Percentiles rank a stretch among this genome's conserved stretches.
Evolutionary conservation across 495 filamentous ascomycete genomes (phyloP).

Genomic region (Antarctomyces pellizariae): DNA sequence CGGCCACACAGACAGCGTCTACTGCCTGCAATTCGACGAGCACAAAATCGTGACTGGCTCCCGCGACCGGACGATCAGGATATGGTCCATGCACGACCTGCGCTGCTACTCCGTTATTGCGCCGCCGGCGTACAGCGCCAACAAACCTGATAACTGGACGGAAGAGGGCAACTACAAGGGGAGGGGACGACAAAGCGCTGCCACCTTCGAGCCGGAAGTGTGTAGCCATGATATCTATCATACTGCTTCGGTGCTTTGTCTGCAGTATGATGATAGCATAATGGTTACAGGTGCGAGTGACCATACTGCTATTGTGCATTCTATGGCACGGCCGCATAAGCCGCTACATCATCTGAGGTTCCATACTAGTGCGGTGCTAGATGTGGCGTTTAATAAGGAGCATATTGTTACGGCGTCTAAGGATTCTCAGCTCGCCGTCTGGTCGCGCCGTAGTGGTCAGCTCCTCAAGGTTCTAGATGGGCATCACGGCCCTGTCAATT

Average conservation of each 20-base stretch:
- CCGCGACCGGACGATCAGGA: slow-evolving; percentile 76
- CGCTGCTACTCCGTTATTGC: slow-evolving; percentile 63
- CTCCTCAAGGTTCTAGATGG: slow-evolving; percentile 55
- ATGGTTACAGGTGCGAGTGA: slow-evolving; percentile 92
- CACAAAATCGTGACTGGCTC: slow-evolving; percentile 94
- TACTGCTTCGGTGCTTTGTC: slow-evolving; percentile 74
- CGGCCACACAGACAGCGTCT: slow-evolving; percentile 84
- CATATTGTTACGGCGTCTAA: slow-evolving; percentile 94
- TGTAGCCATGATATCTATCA: slow-evolving; percentile 35
- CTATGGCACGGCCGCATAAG: slow-evolving; percentile 47
- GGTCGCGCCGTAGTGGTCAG: slow-evolving; percentile 59
- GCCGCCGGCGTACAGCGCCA: slow-evolving; percentile 24
- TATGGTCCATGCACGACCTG: slow-evolving; percentile 82
- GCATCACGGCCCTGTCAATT: slow-evolving; percentile 82
- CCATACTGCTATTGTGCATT: slow-evolving; percentile 77
- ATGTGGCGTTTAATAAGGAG: slow-evolving; percentile 73
- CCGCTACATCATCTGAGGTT: slow-evolving; percentile 51
- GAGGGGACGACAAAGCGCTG: too few species aligned
- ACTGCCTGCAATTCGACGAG: slow-evolving; percentile 96
- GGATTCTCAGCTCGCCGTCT: slow-evolving; percentile 75
- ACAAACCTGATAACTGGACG: slow-evolving; percentile 22
- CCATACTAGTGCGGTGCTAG: slow-evolving; percentile 73
- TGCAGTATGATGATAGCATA: slow-evolving; percentile 80
- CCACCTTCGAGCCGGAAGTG: slow-evolving; percentile 21
- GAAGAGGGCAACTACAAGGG: slow-evolving; percentile 15